Percentiles rank a stretch among this genome's conserved stretches.
These are phyloP conservation scores for Xylaria longipes DNA, from an alignment of 495 filamentous ascomycete species.

Conservation along the genomic window DNA sequence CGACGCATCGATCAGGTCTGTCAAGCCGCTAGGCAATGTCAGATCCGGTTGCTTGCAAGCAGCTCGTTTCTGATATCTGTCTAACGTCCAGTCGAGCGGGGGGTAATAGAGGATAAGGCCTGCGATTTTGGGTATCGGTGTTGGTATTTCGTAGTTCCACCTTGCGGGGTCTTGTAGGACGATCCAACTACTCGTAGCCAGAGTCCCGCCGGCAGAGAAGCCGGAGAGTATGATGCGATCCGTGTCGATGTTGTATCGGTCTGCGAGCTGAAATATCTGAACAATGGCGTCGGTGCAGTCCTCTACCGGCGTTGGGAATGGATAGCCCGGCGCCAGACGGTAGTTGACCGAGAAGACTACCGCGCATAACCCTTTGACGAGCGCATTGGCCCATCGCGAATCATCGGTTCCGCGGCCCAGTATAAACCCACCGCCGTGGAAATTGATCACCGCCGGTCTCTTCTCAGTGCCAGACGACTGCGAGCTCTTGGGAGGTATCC, in stretches of 20 bases:
- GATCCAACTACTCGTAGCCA: conserved; percentile 66
- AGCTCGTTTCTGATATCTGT: conserved; percentile 66
- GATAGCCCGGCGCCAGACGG: conserved; percentile 69
- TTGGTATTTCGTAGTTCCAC: conserved; percentile 45
- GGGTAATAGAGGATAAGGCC: conserved; percentile 71
- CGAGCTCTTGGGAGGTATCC: conserved; percentile 25
- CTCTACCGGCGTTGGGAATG: conserved; percentile 70
- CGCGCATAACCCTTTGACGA: conserved; percentile 50
- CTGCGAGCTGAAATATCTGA: conserved; percentile 59
- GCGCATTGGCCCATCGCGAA: conserved; percentile 58
- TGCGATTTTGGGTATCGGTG: conserved; percentile 16
- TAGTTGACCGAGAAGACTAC: conserved; percentile 67
- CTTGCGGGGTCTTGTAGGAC: conserved; percentile 55
- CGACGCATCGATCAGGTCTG: conserved; percentile 73
- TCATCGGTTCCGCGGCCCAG: conserved; percentile 67
- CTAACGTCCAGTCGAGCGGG: conserved; percentile 70
- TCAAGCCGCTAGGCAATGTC: conserved; percentile 69
- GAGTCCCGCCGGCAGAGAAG: conserved; percentile 78
- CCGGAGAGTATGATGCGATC: conserved; percentile 65
- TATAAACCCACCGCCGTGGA: conserved; percentile 72
- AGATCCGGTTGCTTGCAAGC: conserved; percentile 64
- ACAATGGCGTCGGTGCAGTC: conserved; percentile 68
- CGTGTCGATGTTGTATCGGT: conserved; percentile 39
- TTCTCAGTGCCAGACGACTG: conserved; percentile 20
- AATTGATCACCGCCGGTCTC: conserved; percentile 63